These are phyloP conservation scores for Hagleromyces aurorensis DNA, from an alignment of 805 yeast genomes.

Conservation along the genomic window DNA sequence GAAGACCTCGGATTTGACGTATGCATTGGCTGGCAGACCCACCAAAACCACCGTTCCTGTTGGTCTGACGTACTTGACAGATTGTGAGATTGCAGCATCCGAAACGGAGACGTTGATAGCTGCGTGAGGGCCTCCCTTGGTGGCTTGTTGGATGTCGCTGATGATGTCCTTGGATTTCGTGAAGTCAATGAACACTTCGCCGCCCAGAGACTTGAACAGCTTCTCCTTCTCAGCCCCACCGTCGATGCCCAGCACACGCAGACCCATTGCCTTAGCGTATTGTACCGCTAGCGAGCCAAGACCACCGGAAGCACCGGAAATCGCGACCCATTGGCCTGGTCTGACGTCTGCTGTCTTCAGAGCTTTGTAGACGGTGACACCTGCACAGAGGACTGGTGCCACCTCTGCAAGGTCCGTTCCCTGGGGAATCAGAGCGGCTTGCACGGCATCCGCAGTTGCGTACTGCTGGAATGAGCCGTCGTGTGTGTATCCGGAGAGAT, in stretches of 20 bases:
- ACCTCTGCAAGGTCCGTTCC: slow-evolving; percentile 65
- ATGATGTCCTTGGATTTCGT: slow-evolving; percentile 44
- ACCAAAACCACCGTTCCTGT: slow-evolving; percentile 64
- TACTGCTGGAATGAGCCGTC: slow-evolving; percentile 82
- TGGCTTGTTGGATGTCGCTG: slow-evolving; percentile 42
- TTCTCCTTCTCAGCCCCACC: slow-evolving; percentile 47
- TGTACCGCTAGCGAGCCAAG: slow-evolving; percentile 52
- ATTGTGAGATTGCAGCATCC: slow-evolving; percentile 51
- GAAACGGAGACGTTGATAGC: slow-evolving; percentile 65
- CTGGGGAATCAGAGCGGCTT: slow-evolving; percentile 72
- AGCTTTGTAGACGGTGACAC: slow-evolving; percentile 56
- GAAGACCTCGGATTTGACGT: slow-evolving; percentile 57
- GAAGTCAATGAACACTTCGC: slow-evolving; percentile 50
- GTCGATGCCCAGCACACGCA: slow-evolving; percentile 47
- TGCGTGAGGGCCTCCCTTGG: slow-evolving; percentile 68
- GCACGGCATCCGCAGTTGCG: slow-evolving; percentile 79
- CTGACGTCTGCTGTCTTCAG: slow-evolving; percentile 42
- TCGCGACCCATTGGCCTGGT: slow-evolving; percentile 52
- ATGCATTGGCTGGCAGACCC: slow-evolving; percentile 73
- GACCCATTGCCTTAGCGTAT: slow-evolving; percentile 53
- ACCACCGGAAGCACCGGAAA: slow-evolving; percentile 59
- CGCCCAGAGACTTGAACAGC: slow-evolving; percentile 41
- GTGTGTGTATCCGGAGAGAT: slow-evolving; percentile 48
- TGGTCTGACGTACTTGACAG: slow-evolving; percentile 50
- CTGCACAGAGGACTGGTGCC: slow-evolving; percentile 59